Base-by-base conservation (phyloP, 1,139 yeast species). In the Pichia sp. region DNA sequence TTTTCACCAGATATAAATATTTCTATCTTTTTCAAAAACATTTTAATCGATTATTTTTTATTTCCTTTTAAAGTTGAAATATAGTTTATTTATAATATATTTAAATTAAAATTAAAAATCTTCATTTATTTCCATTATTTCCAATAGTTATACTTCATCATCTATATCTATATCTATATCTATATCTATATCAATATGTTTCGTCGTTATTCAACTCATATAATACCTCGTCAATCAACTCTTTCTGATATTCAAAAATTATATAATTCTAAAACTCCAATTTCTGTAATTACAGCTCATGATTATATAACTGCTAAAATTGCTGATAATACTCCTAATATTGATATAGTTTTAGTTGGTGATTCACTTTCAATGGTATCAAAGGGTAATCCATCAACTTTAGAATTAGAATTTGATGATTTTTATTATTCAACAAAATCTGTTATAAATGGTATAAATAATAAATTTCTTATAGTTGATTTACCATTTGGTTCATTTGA, bases 311-410 rank as follows among this genome's bases (percentile, higher is more conserved):
- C 96, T 0, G 92, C 82, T 0, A 68, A 70, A 31, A 70, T 85
- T 59, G 94, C 89, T 0, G 89, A 86, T 41, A 62, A 71, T 11
- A 80, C 94, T 1, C 43, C 51, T 0, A 73, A 75, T 1, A 72
- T 80, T 2, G 97, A 92, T 55, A 72, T 82, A 43, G 71, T 82
- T 10, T 71, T 92, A 8, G 81, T 92, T 6, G 98, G 98, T 2
- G 98, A 92, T 62, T 90, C 97, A 0, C 67, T 92, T 35, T 89
- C 96, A 1, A 90, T 89, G 96, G 90, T 87, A 1, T 75, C 95
- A 0, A 71, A 87, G 50, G 98, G 98, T 0, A 82, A 82, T 58
- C 73, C 74, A 6, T 82, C 85, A 42, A 87, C 96, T 1, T 80
- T 82, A 51, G 86, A 84, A 57, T 66, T 89, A 35, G 73, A 80